Base-by-base conservation (phyloP, 2,329 filamentous ascomycete species). In the Fusarium sp. region DNA sequence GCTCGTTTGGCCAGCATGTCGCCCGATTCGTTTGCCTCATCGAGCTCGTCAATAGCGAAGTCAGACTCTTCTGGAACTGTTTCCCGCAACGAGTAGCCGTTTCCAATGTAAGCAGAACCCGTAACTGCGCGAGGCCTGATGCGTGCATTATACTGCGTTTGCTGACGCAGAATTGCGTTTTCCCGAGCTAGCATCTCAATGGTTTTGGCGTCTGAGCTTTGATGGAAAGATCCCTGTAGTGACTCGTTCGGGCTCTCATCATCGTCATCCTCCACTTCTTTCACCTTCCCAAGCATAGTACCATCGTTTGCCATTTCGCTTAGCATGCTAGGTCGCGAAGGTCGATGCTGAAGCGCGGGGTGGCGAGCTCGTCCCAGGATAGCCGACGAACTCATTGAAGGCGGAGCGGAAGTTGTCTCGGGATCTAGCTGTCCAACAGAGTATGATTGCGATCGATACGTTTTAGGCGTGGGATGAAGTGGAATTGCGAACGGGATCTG, bases 381-480 rank as follows among this genome's bases (percentile, higher is more conserved):
- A 4, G 87, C 80, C 5, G 87, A 82, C 4, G 85, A 78, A 60
- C 80, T 82, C 78, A 86, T 81, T 3, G 80, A 75, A 28, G 83
- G 72, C 4, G 80, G 75, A 13, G 82, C 74, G 4, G 81, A 13
- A 6, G 61, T 75, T 2, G 81, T 81, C 62, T 95, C 93, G 1
- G 91, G 88, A 56, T 97, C 94, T 65, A 94, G 85, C 78, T 98
- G 95, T 6, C 95, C 95, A 50, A 97, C 95, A 0, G 95, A 98
- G 80, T 98, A 98, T 6, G 96, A 98, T 80, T 98, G 94, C 7
- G 96, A 99, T 44, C 96, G 91, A 75, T 97, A 96, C 1, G 94
- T 94, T 80, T 98, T 98, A 2, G 93, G 93, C 0, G 94, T 96
- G 1, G 95, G 94, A 68, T 97, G 93, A 18, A 97, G 85, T 5